A percentile compares a stretch with the other conserved stretches of the same genome.
These are phyloP conservation scores for Cordyceps sp. DNA, from an alignment of 2,329 filamentous ascomycete species.

Conservation along the genomic window DNA sequence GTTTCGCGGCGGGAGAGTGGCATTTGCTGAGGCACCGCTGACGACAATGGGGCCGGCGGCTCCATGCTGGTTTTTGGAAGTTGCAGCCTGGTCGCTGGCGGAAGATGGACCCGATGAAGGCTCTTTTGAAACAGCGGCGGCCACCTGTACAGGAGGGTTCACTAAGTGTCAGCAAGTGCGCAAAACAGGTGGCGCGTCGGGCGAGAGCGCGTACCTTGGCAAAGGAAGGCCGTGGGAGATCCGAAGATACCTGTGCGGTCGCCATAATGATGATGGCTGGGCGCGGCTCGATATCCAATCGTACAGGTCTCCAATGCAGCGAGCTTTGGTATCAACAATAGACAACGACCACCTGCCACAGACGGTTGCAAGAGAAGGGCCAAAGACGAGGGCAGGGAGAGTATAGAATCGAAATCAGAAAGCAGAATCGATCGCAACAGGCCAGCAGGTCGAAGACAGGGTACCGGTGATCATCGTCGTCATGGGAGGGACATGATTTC, in stretches of 20 bases:
- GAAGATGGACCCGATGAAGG: constrained; percentile 3
- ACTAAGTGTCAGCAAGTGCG: not conserved
- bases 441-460: constrained; percentile 28
- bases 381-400: constrained; percentile 12
- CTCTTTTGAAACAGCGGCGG: constrained; percentile 23
- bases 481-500: constrained; percentile 19
- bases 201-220: constrained; percentile 46
- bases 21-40: constrained; percentile 1
- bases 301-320: constrained; percentile 6
- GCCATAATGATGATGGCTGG: constrained; percentile 22
- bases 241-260: constrained; percentile 26
- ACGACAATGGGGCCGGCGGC: constrained; percentile 3
- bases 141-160: constrained; percentile 24
- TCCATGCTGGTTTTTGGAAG: not conserved
- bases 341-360: not conserved
- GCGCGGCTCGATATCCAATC: constrained; percentile 8
- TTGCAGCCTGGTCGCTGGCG: constrained; percentile 9
- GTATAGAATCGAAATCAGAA: constrained; percentile 28
- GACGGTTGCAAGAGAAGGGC: too few relatives aligned
- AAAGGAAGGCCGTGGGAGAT: constrained; percentile 48
- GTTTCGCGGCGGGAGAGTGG: constrained; percentile 3
- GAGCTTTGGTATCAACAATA: too few relatives aligned
- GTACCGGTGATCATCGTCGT: constrained; percentile 40
- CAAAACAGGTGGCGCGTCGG: not conserved
- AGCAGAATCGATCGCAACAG: constrained; percentile 36